Evolutionary conservation across 1,284 basidiomycete species (phyloP).

Genomic region (Heterobasidion occidentale): DNA sequence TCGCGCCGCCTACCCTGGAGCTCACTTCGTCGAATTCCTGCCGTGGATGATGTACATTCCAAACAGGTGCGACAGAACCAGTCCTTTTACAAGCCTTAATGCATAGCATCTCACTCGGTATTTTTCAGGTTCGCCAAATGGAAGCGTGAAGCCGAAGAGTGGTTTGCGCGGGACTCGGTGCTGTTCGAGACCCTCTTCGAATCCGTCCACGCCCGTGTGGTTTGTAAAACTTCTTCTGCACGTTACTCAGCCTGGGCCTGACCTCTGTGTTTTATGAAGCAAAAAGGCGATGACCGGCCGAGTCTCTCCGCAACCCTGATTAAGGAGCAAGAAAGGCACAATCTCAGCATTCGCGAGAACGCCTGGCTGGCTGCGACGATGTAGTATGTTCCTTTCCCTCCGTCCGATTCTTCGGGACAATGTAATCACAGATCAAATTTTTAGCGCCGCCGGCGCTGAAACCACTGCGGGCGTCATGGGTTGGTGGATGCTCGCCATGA

Average conservation of each 20-base stretch:
- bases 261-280: background rate
- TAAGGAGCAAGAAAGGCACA: background rate
- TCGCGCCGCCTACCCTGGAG: background rate
- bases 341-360: background rate
- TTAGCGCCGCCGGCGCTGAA: slow-evolving; percentile 5
- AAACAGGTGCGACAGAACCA: background rate
- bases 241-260: background rate
- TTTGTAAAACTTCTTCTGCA: background rate
- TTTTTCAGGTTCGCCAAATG: slow-evolving; percentile 3
- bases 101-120: background rate
- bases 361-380: slow-evolving; percentile 3
- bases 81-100: background rate
- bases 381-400: slow-evolving; percentile 1
- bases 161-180: slow-evolving; percentile 2
- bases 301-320: background rate
- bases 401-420: background rate
- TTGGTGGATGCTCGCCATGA: slow-evolving; percentile 11
- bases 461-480: slow-evolving; percentile 5
- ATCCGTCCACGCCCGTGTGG: background rate
- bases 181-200: slow-evolving; percentile 3
- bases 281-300: background rate
- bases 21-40: slow-evolving; percentile 3
- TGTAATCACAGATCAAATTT: background rate
- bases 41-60: slow-evolving; percentile 5
- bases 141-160: slow-evolving; percentile 5